phyloP scores from a whole-genome alignment of 345 rosid species.

The Eucalyptus tenuipes region DNA sequence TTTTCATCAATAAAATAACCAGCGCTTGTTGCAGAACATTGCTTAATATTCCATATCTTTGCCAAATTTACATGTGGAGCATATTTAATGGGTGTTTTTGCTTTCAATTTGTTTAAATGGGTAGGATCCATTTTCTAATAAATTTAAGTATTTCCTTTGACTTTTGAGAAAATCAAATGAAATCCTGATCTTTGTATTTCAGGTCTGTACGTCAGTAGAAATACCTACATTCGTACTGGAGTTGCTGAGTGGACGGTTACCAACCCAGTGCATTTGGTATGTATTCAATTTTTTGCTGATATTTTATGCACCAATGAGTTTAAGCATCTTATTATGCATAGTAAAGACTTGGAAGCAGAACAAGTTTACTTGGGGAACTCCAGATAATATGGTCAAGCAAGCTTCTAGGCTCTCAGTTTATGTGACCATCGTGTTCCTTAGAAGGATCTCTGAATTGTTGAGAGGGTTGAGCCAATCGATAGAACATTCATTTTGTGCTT shows the following conservation, averaged over 20 bases:
- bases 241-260: constrained; percentile 78
- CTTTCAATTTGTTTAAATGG: not conserved
- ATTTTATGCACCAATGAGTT: not conserved
- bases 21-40: not conserved
- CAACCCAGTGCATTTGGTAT: constrained; percentile 97
- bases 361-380: not conserved
- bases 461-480: not conserved
- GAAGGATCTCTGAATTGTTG: not conserved
- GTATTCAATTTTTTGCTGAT: not conserved
- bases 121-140: not conserved
- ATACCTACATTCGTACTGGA: constrained; percentile 84
- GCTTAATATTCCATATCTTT: not conserved
- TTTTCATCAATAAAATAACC: not conserved
- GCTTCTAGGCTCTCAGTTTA: not conserved
- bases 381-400: not conserved
- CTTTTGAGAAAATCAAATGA: not conserved
- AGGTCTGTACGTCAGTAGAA: constrained; percentile 96
- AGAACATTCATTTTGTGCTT: not conserved
- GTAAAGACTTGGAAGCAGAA: not conserved
- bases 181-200: not conserved
- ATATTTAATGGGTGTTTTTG: not conserved
- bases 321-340: not conserved
- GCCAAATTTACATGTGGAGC: not conserved
- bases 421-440: not conserved
- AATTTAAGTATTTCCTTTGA: not conserved